A percentile compares a stretch with the other conserved stretches of the same genome.
phyloP scores from a whole-genome alignment of 768 basidiomycete species.

The Hericium erinaceus region DNA sequence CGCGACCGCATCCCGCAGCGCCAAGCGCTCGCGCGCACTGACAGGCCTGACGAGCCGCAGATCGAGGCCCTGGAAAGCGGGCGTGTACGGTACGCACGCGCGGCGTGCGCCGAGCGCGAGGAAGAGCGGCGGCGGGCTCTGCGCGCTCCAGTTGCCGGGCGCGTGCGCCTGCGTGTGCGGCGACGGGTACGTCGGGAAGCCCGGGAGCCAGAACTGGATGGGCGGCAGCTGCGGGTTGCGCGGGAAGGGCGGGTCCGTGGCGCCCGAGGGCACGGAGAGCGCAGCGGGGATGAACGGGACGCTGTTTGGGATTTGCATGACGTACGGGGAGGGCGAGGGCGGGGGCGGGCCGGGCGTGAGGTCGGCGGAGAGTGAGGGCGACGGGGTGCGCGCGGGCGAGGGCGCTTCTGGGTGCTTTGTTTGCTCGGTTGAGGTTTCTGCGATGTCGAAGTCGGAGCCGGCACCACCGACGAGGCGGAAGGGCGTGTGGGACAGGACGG shows the following conservation, averaged over 20 bases:
- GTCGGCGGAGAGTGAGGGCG: background rate
- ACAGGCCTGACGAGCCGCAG: slow-evolving; percentile 12
- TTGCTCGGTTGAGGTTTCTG: background rate
- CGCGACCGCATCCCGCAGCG: slow-evolving; percentile 9
- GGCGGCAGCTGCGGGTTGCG: slow-evolving; percentile 10
- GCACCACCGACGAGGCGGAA: background rate
- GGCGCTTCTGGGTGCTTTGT: background rate
- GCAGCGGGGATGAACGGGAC: background rate
- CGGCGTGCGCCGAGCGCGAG: slow-evolving; percentile 11
- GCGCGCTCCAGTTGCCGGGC: background rate
- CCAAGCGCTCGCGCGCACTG: slow-evolving; percentile 13
- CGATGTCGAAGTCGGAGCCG: background rate
- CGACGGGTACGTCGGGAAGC: slow-evolving; percentile 8
- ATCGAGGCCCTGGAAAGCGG: slow-evolving; percentile 14
- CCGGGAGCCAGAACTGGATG: slow-evolving; percentile 14
- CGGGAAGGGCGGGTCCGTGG: slow-evolving; percentile 3
- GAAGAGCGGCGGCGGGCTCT: slow-evolving; percentile 9
- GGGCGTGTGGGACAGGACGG: background rate
- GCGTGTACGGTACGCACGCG: slow-evolving; percentile 13
- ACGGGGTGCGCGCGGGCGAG: background rate
- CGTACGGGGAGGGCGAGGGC: background rate
- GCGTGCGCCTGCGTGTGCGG: background rate
- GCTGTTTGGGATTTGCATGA: background rate
- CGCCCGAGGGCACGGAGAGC: background rate
- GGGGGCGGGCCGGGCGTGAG: background rate